Base-by-base conservation (phyloP, 345 rosid genomes). In the Linum tenue region DNA sequence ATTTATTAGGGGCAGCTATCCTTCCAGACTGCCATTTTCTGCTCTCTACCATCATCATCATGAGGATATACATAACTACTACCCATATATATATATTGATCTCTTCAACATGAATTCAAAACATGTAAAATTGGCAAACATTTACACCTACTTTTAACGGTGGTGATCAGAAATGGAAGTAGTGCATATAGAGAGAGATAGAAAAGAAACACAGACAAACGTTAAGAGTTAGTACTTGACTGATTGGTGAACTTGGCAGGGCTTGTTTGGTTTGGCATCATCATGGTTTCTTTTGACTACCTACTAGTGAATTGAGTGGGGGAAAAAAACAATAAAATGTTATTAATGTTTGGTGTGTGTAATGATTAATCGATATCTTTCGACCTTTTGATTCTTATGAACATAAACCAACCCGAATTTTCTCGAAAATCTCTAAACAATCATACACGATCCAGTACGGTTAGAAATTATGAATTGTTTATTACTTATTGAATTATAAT, bases 391-490 rank as follows among this genome's bases (percentile, higher is more conserved):
- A 22, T 22, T 22, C 31, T 22, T 22, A 22, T 22, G 31, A 22
- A 22, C 31, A 22, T 22, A 22, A 22, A 22, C 31, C 31, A 22
- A 22, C 31, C 31, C 31, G 31, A 22, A 22, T 22, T 22, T 22
- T 22, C 31, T 22, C 31, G 31, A 1, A 22, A 22, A 0, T 22
- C 1, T 22, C 0, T 22, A 22, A 22, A 22, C 31, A 22, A 22
- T 22, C 31, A 22, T 22, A 22, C 31, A 22, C 31, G 58, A 9
- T 67, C 67, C 70, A 61, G 66, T 5, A 36, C 69, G 5, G 56
- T 5, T 0, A 61, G 11, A 31, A 57, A 17, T 56, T 55, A 11
- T 48, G 60, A 55, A 61, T 22, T 22, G 1, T 22, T 22, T 1
- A 22, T 22, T 22, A 22, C 1, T 22, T 0, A 22, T 22, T 22